These are phyloP conservation scores for Lyophyllum shimeji DNA, from an alignment of 768 basidiomycete species.

Conservation along the genomic window DNA sequence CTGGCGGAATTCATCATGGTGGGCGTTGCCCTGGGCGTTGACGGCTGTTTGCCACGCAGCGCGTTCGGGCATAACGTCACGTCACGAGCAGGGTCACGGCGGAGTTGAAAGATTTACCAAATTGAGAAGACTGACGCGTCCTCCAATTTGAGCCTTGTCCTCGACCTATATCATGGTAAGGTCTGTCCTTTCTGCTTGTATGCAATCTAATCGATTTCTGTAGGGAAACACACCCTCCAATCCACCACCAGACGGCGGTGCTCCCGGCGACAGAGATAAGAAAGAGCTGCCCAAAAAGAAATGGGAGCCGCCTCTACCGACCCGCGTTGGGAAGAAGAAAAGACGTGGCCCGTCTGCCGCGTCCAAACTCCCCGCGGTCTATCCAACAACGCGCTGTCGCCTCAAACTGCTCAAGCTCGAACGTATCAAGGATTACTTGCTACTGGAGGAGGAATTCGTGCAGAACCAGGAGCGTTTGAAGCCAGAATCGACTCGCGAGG, in stretches of 20 bases:
- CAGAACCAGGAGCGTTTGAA: conserved; percentile 90
- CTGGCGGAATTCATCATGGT: conserved; percentile 39
- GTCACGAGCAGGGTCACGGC: conserved; percentile 8
- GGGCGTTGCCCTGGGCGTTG: conserved; percentile 9
- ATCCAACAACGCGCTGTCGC: conserved; percentile 92
- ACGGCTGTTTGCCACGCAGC: conserved; percentile 28
- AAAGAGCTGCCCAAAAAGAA: conserved; percentile 78
- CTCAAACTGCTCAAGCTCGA: conserved; percentile 95
- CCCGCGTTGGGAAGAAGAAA: conserved; percentile 97
- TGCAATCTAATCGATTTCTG: not conserved
- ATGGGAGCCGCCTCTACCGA: conserved; percentile 98
- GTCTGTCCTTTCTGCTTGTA: not conserved
- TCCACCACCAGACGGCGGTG: conserved; percentile 40
- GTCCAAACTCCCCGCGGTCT: conserved; percentile 89
- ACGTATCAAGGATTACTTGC: conserved; percentile 95
- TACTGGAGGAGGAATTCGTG: conserved; percentile 94
- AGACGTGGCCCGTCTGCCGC: conserved; percentile 89
- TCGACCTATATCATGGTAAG: conserved; percentile 22
- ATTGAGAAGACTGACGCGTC: conserved; percentile 55
- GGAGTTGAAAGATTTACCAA: conserved; percentile 31
- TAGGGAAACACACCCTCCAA: conserved; percentile 80
- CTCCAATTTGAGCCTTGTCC: conserved; percentile 18
- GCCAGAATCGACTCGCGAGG: conserved; percentile 84
- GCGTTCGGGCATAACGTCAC: conserved; percentile 20
- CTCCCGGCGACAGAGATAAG: conserved; percentile 40